phyloP scores from a whole-genome alignment of 2,329 filamentous ascomycete species.

The Trichoderma oligosporum region DNA sequence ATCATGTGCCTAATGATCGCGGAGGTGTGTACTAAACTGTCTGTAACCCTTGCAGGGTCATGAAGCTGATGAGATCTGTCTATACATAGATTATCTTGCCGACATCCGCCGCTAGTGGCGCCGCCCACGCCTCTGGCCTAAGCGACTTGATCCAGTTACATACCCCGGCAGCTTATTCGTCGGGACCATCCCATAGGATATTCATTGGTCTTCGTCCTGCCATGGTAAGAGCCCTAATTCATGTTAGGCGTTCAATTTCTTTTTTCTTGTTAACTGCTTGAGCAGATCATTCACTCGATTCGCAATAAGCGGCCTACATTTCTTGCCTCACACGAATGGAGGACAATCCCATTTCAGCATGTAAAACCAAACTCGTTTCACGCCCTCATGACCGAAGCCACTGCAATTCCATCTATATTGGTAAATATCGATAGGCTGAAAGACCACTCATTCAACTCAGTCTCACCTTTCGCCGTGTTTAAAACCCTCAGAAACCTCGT shows the following conservation, averaged over 20 bases:
- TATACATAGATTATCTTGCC: conserved; percentile 30
- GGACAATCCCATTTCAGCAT: conserved; percentile 30
- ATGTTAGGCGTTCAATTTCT: not conserved
- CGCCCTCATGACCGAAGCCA: conserved; percentile 30
- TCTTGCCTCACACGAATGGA: conserved; percentile 31
- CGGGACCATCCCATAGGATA: conserved; percentile 35
- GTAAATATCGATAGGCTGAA: conserved; percentile 23
- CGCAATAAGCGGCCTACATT: conserved; percentile 31
- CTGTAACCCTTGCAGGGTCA: not conserved
- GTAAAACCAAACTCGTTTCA: conserved; percentile 31
- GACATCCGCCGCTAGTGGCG: conserved; percentile 23
- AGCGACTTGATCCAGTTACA: conserved; percentile 33
- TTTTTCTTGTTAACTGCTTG: not conserved
- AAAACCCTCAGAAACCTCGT: not conserved
- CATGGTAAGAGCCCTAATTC: conserved; percentile 29
- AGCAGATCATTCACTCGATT: conserved; percentile 32
- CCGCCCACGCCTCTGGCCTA: conserved; percentile 36
- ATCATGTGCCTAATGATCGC: conserved; percentile 37
- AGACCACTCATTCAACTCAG: not conserved
- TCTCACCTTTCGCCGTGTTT: not conserved
- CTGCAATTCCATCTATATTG: conserved; percentile 30
- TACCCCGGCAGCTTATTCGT: conserved; percentile 30
- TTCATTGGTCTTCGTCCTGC: conserved; percentile 41
- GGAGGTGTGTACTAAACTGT: conserved; percentile 23
- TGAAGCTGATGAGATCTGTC: not conserved